Base-by-base conservation (phyloP, 495 filamentous ascomycete species). In the Penicillium pulvis region DNA sequence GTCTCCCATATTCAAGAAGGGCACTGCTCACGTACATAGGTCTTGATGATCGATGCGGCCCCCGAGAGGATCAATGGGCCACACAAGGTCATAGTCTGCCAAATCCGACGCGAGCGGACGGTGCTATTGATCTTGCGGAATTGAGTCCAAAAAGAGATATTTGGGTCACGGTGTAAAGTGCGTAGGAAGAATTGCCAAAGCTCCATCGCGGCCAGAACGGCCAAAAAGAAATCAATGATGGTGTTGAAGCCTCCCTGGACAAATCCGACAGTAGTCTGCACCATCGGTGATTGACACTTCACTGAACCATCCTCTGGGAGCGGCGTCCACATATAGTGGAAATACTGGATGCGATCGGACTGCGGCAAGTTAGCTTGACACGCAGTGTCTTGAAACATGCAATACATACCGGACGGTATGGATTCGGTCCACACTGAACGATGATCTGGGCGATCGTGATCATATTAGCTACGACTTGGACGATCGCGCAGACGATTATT, bases 291-390 rank as follows among this genome's bases (percentile, higher is more conserved):
- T 47, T 76, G 71, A 52, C 73, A 76, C 10, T 51, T 53, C 10
- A 76, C 68, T 0, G 73, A 74, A 0, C 71, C 70, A 54, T 76
- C 70, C 28, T 55, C 42, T 2, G 73, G 73, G 0, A 73, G 58
- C 8, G 68, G 60, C 49, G 73, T 72, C 73, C 73, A 76, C 70
- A 76, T 73, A 44, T 74, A 76, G n/a, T 76, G 64, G 56, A 76
- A 76, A 51, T 73, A 76, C 46, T 59, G 36, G 4, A 69, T 54
- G 3, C 73, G 65, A 57, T 76, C 52, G 2, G 62, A 30, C 72
- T 75, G 47, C 6, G 46, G 6, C 35, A 2, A 5, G 17, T 63
- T 51, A 68, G 66, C 28, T 23, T 17, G 20, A 2, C 0, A 50
- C 3, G 4, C 6, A 28, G 28, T 3, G 6, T 28, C 28, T 6